A percentile compares a stretch with the other conserved stretches of the same genome.
phyloP scores from a whole-genome alignment of 2,329 filamentous ascomycete species.

The Byssothecium circinans region DNA sequence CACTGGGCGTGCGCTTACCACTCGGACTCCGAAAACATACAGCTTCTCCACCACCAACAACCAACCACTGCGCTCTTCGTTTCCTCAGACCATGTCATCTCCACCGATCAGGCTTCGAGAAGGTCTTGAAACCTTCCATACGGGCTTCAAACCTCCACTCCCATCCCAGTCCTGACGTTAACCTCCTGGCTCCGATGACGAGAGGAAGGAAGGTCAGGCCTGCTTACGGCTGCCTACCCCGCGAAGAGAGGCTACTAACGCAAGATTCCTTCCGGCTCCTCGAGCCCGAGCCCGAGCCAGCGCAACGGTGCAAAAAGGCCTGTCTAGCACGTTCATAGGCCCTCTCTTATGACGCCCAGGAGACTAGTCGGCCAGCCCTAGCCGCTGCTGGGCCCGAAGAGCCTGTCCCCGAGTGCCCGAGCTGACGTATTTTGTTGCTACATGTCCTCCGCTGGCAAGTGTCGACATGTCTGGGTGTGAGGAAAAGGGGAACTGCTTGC shows the following conservation, averaged over 20 bases:
- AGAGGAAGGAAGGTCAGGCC: neutral
- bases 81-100: conserved; percentile 13
- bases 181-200: conserved; percentile 1
- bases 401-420: too few relatives aligned
- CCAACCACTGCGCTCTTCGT: conserved; percentile 10
- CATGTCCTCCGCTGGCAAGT: too few relatives aligned
- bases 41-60: too few relatives aligned
- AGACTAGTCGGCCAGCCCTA: too few relatives aligned
- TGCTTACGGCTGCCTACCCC: conserved; percentile 1
- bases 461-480: too few relatives aligned
- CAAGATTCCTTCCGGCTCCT: conserved; percentile 3
- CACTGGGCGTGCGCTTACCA: conserved; percentile 8
- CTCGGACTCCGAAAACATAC: conserved; percentile 30
- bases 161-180: neutral
- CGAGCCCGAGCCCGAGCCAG: conserved; percentile 1
- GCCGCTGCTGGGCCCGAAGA: too few relatives aligned
- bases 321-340: too few relatives aligned
- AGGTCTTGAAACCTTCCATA: conserved; percentile 23
- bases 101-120: conserved; percentile 26
- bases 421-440: too few relatives aligned
- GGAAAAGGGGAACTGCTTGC: too few relatives aligned
- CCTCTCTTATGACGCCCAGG: too few relatives aligned
- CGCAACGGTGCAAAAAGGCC: too few relatives aligned
- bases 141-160: conserved; percentile 1
- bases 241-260: neutral